phyloP scores from a whole-genome alignment of 495 filamentous ascomycete species.

The Aspergillus egyptiacus region DNA sequence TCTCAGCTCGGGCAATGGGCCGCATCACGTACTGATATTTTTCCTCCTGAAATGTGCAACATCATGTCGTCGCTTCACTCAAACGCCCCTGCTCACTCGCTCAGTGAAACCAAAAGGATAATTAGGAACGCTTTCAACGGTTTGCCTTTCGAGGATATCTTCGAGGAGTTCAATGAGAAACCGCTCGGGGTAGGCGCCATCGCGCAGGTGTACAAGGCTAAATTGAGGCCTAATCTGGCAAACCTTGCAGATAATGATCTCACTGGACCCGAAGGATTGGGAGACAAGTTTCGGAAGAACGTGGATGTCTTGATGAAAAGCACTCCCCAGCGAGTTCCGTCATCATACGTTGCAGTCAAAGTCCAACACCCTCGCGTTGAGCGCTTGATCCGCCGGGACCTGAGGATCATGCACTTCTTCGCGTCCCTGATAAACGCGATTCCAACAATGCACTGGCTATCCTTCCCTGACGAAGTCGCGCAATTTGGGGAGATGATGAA shows the following conservation, averaged over 20 bases:
- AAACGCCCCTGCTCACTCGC: conserved; percentile 83
- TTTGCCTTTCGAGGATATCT: conserved; percentile 79
- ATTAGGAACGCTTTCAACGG: conserved; percentile 77
- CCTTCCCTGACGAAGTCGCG: conserved; percentile 85
- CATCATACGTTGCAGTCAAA: conserved; percentile 91
- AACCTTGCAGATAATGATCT: conserved; percentile 52
- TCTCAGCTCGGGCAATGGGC: conserved; percentile 95
- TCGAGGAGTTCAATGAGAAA: conserved; percentile 89
- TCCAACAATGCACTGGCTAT: conserved; percentile 96
- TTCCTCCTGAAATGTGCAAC: conserved; percentile 86
- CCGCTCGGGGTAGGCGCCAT: conserved; percentile 95
- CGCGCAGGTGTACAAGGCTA: conserved; percentile 96
- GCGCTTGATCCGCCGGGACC: conserved; percentile 76
- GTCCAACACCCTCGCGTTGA: conserved; percentile 92
- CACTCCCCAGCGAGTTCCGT: conserved; percentile 77
- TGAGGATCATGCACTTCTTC: conserved; percentile 92
- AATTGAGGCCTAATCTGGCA: conserved; percentile 74
- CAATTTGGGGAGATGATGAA: conserved; percentile 99
- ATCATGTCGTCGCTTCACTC: conserved; percentile 96
- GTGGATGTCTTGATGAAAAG: conserved; percentile 83
- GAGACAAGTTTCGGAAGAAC: conserved; percentile 66
- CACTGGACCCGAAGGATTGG: conserved; percentile 47
- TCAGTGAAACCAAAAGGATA: conserved; percentile 71
- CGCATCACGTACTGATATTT: conserved; percentile 93
- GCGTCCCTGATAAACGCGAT: conserved; percentile 77